Percentiles rank a stretch among this genome's conserved stretches.
Evolutionary conservation across 768 basidiomycete species (phyloP).

Genomic region (Phylloporus rhodoxanthus): DNA sequence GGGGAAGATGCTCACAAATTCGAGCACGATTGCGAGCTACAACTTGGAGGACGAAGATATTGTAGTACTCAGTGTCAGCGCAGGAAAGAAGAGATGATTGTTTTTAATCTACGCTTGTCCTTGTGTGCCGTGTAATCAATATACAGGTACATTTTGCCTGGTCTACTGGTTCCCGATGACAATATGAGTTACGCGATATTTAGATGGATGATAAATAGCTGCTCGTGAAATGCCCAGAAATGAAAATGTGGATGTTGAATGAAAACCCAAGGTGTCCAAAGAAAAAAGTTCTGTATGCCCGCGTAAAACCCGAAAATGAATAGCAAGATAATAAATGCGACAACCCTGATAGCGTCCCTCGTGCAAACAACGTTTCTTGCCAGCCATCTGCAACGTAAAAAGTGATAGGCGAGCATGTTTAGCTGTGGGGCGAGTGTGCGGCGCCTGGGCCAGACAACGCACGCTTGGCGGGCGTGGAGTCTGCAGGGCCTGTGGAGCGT

Average conservation of each 20-base stretch:
- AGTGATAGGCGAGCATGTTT: constrained; percentile 9
- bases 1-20: constrained; percentile 85
- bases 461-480: constrained; percentile 11
- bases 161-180: constrained; percentile 9
- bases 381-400: constrained; percentile 24
- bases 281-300: constrained; percentile 7
- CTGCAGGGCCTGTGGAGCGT: constrained; percentile 13
- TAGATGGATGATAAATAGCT: constrained; percentile 9
- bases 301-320: constrained; percentile 18
- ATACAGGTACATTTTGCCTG: constrained; percentile 8
- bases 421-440: constrained; percentile 14
- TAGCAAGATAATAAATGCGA: background rate
- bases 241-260: background rate
- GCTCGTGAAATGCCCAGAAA: constrained; percentile 7
- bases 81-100: constrained; percentile 63
- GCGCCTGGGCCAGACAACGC: constrained; percentile 6
- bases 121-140: constrained; percentile 7
- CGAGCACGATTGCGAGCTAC: constrained; percentile 74
- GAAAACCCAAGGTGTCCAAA: background rate
- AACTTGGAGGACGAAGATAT: constrained; percentile 91
- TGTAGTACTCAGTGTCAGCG: constrained; percentile 70
- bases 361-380: constrained; percentile 21
- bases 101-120: background rate
- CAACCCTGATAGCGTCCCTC: constrained; percentile 13
- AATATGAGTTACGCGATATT: constrained; percentile 17